A percentile compares a stretch with the other conserved stretches of the same genome.
phyloP scores from a whole-genome alignment of 495 filamentous ascomycete species.

The Aspergillus egyptiacus region DNA sequence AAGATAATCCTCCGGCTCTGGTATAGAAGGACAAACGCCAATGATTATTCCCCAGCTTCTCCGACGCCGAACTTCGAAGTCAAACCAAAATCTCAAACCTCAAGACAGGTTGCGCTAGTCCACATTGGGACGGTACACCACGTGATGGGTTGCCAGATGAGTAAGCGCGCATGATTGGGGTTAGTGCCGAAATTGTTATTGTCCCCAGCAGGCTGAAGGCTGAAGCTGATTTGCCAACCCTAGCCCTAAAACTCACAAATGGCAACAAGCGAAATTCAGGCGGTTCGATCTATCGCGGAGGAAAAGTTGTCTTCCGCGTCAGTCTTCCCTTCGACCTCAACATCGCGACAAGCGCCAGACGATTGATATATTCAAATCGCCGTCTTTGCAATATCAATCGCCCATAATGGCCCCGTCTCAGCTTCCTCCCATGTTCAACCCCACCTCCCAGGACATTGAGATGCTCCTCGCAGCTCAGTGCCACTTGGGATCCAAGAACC shows the following conservation, averaged over 20 bases:
- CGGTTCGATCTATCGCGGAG: conserved; percentile 23
- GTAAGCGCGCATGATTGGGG: neutral
- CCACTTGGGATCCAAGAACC: conserved; percentile 97
- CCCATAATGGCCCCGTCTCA: conserved; percentile 89
- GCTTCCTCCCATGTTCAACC: conserved; percentile 84
- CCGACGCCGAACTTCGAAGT: neutral
- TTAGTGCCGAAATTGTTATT: neutral
- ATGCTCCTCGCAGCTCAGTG: conserved; percentile 94
- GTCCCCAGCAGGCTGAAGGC: neutral
- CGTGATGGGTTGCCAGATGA: conserved; percentile 7
- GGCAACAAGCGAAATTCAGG: conserved; percentile 41
- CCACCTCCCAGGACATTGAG: conserved; percentile 88
- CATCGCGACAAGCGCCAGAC: conserved; percentile 45
- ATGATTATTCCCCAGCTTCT: neutral
- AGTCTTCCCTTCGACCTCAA: conserved; percentile 33
- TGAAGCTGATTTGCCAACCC: conserved; percentile 22
- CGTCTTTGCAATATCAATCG: conserved; percentile 46
- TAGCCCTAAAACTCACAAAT: conserved; percentile 41
- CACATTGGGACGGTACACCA: conserved; percentile 5
- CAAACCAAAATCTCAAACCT: conserved; percentile 32
- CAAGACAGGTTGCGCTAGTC: conserved; percentile 24
- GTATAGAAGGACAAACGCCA: neutral
- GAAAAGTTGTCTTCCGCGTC: conserved; percentile 32
- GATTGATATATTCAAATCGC: conserved; percentile 50
- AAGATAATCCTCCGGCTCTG: neutral